Evolutionary conservation across 2,329 filamentous ascomycete genomes (phyloP).

Genomic region (Phialemoniopsis sp.): DNA sequence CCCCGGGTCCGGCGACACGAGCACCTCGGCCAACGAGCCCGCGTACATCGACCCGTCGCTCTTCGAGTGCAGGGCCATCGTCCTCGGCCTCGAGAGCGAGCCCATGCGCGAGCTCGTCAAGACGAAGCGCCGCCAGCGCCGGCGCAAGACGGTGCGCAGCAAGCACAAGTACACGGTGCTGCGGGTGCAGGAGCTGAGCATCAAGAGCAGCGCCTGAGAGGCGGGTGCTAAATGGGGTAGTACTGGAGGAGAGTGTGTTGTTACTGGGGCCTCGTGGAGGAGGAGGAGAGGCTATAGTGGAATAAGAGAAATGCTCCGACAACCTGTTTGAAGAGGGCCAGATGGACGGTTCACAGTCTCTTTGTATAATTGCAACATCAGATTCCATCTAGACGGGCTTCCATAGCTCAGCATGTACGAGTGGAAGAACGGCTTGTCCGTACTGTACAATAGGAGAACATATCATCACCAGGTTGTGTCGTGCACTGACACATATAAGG

Average conservation of each 20-base stretch:
- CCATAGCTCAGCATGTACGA: too few species aligned
- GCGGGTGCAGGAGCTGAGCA: conserved; percentile 75
- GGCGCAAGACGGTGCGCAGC: conserved; percentile 73
- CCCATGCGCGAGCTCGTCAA: conserved; percentile 75
- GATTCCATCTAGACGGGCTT: too few species aligned
- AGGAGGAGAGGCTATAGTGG: background rate
- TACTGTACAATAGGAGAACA: too few species aligned
- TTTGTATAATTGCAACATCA: too few species aligned
- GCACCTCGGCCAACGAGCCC: too few species aligned
- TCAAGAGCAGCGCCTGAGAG: conserved; percentile 32
- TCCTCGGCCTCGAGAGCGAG: conserved; percentile 80
- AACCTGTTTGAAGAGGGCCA: too few species aligned
- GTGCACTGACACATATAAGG: too few species aligned
- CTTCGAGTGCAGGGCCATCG: conserved; percentile 48
- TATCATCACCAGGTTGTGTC: too few species aligned
- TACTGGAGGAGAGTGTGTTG: conserved; percentile 5
- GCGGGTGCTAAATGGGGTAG: conserved; percentile 30
- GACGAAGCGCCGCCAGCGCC: conserved; percentile 73
- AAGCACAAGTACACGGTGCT: conserved; percentile 89
- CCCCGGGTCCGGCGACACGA: too few species aligned
- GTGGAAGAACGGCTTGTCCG: too few species aligned
- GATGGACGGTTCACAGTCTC: too few species aligned
- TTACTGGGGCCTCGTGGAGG: background rate
- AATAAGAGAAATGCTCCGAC: background rate
- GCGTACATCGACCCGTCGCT: too few species aligned